Conservation (phyloP, 1,139 yeast genomes). For the Williopsis jadinii region DNA sequence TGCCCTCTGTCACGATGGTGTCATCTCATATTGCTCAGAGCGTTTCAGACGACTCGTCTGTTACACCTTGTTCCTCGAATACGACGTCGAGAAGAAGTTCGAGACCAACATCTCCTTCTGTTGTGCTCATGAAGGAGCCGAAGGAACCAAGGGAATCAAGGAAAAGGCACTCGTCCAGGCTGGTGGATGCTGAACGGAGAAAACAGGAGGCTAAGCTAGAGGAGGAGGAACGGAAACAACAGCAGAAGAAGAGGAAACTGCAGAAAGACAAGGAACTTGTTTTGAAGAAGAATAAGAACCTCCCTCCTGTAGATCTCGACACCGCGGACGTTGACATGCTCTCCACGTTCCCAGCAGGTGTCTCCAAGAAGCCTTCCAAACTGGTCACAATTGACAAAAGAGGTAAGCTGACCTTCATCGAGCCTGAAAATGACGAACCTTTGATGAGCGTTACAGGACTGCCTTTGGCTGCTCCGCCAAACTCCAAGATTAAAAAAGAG, state of each 20-base stretch:
- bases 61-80: too few relatives aligned
- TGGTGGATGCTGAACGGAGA: conserved; percentile 2
- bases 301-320: too few relatives aligned
- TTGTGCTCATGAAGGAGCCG: not conserved
- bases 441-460: conserved; percentile 47
- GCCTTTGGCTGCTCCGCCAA: conserved; percentile 59
- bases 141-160: conserved; percentile 1
- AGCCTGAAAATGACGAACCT: conserved; percentile 52
- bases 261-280: not conserved
- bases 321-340: too few relatives aligned
- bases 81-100: conserved; percentile 1
- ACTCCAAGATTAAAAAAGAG: conserved; percentile 44
- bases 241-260: not conserved
- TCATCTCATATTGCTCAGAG: too few relatives aligned
- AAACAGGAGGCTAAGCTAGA: not conserved
- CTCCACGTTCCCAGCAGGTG: too few relatives aligned
- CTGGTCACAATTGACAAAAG: too few relatives aligned
- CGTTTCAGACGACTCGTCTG: too few relatives aligned
- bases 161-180: conserved; percentile 9
- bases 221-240: not conserved
- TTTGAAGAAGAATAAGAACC: not conserved
- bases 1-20: too few relatives aligned
- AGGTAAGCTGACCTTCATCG: conserved; percentile 25
- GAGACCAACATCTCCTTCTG: conserved; percentile 7
- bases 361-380: too few relatives aligned